Evolutionary conservation across 768 basidiomycete species (phyloP).

Genomic region (Rickenella mellea): DNA sequence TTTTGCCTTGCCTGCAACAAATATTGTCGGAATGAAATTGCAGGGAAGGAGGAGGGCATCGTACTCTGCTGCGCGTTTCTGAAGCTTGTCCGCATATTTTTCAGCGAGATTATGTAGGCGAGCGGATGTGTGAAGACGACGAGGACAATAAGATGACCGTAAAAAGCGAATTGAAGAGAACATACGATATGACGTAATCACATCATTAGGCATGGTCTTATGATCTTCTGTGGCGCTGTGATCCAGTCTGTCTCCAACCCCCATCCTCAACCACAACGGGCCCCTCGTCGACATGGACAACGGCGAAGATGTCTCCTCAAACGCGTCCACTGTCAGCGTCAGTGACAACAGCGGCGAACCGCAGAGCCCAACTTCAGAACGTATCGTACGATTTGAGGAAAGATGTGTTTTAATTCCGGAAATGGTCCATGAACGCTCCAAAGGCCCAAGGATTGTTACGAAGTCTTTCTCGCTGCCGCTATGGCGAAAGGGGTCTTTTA

Average conservation of each 20-base stretch:
- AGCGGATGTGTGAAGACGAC: not conserved
- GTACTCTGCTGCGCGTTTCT: constrained; percentile 55
- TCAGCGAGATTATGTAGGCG: not conserved
- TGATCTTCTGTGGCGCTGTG: too few species aligned
- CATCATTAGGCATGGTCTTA: too few species aligned
- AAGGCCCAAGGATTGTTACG: constrained; percentile 42
- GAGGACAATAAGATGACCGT: too few species aligned
- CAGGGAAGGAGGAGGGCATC: constrained; percentile 15
- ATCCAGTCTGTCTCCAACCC: too few species aligned
- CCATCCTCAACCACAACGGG: too few species aligned
- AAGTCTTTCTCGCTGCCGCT: constrained; percentile 63
- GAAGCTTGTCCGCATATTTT: constrained; percentile 66
- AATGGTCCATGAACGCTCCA: constrained; percentile 31
- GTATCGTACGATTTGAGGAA: constrained; percentile 58
- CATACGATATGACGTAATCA: too few species aligned
- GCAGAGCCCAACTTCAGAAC: constrained; percentile 1
- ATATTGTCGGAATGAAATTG: constrained; percentile 5
- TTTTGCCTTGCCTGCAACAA: constrained; percentile 28
- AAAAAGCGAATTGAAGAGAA: too few species aligned
- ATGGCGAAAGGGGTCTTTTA: constrained; percentile 38
- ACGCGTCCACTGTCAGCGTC: too few species aligned
- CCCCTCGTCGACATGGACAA: too few species aligned
- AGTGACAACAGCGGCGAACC: too few species aligned
- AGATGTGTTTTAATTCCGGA: constrained; percentile 68
- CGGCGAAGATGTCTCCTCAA: too few species aligned